These are phyloP conservation scores for Kazachstania viticola DNA, from an alignment of 805 yeast genomes.

Conservation along the genomic window DNA sequence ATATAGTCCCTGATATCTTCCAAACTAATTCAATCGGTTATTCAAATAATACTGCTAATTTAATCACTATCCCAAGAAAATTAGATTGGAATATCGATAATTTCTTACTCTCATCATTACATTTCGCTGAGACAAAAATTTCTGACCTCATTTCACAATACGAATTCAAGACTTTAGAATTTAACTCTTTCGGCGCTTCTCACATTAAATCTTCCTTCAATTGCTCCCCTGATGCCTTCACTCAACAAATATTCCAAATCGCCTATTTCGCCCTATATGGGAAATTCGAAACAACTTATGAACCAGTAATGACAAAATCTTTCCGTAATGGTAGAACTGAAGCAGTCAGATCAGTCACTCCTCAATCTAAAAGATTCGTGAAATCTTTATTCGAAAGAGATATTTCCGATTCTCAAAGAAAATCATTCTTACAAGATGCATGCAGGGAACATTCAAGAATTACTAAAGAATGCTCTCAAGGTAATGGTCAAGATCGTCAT, in stretches of 20 bases:
- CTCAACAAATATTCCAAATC: conserved; percentile 88
- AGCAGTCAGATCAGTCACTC: conserved; percentile 76
- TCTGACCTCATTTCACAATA: conserved; percentile 83
- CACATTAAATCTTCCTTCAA: conserved; percentile 67
- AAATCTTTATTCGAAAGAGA: conserved; percentile 71
- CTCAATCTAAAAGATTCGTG: conserved; percentile 70
- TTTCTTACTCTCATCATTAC: conserved; percentile 63
- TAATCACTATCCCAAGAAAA: conserved; percentile 68
- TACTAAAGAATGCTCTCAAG: conserved; percentile 58
- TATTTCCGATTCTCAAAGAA: conserved; percentile 43
- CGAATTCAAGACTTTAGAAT: conserved; percentile 74
- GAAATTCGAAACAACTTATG: conserved; percentile 85
- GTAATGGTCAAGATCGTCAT: conserved; percentile 89
- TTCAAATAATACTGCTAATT: conserved; percentile 28
- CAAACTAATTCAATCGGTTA: conserved; percentile 3
- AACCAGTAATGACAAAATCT: conserved; percentile 90
- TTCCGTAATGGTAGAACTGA: conserved; percentile 89
- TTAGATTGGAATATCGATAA: conserved; percentile 79
- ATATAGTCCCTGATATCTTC: conserved; percentile 32
- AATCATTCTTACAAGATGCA: conserved; percentile 50
- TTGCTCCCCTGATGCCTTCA: conserved; percentile 87
- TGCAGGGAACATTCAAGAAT: conserved; percentile 58
- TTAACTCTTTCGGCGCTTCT: conserved; percentile 55
- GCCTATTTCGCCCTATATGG: conserved; percentile 89
- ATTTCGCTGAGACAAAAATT: conserved; percentile 84